Conservation (phyloP, 441 rosid genomes). For the Capsella rubella region DNA sequence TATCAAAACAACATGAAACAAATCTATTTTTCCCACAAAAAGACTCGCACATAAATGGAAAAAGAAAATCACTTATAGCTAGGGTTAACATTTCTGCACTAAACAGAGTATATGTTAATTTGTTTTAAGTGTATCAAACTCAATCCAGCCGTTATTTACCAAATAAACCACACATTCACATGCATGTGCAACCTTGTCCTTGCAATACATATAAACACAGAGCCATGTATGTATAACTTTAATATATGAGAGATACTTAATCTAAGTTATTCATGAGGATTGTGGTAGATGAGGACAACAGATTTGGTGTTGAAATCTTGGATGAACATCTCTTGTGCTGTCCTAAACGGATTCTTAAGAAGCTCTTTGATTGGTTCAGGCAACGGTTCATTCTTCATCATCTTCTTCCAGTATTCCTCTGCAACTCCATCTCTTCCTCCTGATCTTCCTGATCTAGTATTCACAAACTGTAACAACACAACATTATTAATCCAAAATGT, state of each 20-base stretch:
- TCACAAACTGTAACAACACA: slow-evolving; percentile 29
- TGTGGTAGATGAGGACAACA: not conserved
- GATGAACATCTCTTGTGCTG: slow-evolving; percentile 19
- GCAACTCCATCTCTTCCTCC: slow-evolving; percentile 26
- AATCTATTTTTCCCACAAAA: not conserved
- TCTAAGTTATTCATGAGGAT: not conserved
- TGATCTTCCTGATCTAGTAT: slow-evolving; percentile 36
- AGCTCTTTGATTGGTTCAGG: slow-evolving; percentile 46
- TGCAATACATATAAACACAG: not conserved
- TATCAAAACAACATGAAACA: not conserved
- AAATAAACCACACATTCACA: not conserved
- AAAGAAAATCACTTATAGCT: not conserved
- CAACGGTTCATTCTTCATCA: slow-evolving; percentile 45
- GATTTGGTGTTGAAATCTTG: not conserved
- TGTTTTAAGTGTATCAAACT: not conserved
- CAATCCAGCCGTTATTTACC: not conserved
- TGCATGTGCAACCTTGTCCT: not conserved
- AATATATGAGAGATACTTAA: not conserved
- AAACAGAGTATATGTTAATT: not conserved
- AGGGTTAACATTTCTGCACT: not conserved
- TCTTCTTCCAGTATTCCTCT: slow-evolving; percentile 45
- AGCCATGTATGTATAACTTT: not conserved
- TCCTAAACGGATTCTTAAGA: slow-evolving; percentile 45
- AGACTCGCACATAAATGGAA: not conserved
- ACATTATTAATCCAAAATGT: not conserved